Evolutionary conservation across 2,329 filamentous ascomycete species (phyloP).

Genomic region (Pseudogymnoascus sp.): DNA sequence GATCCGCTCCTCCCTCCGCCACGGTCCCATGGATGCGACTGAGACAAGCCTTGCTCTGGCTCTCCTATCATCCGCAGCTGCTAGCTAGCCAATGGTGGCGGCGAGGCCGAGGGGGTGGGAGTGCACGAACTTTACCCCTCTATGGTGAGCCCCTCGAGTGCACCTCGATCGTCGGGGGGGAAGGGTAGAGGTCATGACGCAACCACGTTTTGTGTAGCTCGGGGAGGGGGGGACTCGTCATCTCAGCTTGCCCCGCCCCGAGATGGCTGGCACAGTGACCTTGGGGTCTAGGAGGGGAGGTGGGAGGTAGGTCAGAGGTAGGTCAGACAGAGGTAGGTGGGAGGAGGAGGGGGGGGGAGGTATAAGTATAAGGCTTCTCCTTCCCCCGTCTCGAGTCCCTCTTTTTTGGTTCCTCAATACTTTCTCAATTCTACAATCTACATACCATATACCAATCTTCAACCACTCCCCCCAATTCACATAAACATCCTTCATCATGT

Average conservation of each 20-base stretch:
- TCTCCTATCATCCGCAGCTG: background rate
- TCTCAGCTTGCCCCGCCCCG: background rate
- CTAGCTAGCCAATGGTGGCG: background rate
- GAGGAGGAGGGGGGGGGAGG: background rate
- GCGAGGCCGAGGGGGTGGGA: background rate
- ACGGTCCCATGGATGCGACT: background rate
- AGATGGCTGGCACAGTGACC: background rate
- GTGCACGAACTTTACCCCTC: background rate
- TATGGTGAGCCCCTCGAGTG: background rate
- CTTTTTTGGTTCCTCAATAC: background rate
- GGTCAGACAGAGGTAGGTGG: too few species aligned
- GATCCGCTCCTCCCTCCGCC: background rate
- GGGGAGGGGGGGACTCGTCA: background rate
- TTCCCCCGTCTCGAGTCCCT: background rate
- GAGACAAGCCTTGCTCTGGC: background rate
- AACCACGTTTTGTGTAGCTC: background rate
- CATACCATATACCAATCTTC: background rate
- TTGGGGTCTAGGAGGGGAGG: background rate
- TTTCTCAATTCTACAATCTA: conserved; percentile 1
- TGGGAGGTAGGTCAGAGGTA: background rate
- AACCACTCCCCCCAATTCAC: conserved; percentile 10
- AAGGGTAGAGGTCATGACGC: background rate
- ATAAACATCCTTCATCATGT: conserved; percentile 22
- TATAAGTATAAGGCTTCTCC: background rate
- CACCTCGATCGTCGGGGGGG: background rate